These are phyloP conservation scores for Monosporascus sp. DNA, from an alignment of 2,329 filamentous ascomycete species.

Conservation along the genomic window DNA sequence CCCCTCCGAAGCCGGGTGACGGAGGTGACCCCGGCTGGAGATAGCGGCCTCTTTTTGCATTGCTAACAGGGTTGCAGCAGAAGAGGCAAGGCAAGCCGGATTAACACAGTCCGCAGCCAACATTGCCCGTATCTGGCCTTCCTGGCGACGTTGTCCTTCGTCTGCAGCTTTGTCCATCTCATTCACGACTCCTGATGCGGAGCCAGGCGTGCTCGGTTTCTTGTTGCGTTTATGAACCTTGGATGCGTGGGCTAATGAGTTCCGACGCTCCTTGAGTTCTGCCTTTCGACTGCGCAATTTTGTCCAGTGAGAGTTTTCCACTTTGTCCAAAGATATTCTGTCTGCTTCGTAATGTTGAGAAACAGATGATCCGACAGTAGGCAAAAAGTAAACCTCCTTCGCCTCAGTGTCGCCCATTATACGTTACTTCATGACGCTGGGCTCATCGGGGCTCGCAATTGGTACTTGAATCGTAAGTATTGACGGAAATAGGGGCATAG, in stretches of 20 bases:
- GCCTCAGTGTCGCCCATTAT: not conserved
- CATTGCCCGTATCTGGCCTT: conserved; percentile 27
- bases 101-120: conserved; percentile 25
- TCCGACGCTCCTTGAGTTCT: conserved; percentile 2
- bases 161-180: conserved; percentile 21
- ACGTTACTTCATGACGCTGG: too few relatives aligned
- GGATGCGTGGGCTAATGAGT: conserved; percentile 1
- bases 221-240: conserved; percentile 7
- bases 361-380: not conserved
- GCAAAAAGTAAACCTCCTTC: not conserved
- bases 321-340: conserved; percentile 3
- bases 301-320: not conserved
- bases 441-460: too few relatives aligned
- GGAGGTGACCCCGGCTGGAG: not conserved
- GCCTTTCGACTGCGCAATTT: conserved; percentile 6
- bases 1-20: not conserved
- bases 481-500: not conserved
- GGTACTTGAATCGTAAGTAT: too few relatives aligned
- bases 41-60: not conserved
- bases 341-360: not conserved
- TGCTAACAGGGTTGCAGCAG: conserved; percentile 8
- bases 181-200: conserved; percentile 9
- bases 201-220: conserved; percentile 2
- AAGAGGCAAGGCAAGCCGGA: conserved; percentile 22
- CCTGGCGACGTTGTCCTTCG: conserved; percentile 22